Conservation (phyloP, 1,139 yeast species). For the Hansenula sp. region DNA sequence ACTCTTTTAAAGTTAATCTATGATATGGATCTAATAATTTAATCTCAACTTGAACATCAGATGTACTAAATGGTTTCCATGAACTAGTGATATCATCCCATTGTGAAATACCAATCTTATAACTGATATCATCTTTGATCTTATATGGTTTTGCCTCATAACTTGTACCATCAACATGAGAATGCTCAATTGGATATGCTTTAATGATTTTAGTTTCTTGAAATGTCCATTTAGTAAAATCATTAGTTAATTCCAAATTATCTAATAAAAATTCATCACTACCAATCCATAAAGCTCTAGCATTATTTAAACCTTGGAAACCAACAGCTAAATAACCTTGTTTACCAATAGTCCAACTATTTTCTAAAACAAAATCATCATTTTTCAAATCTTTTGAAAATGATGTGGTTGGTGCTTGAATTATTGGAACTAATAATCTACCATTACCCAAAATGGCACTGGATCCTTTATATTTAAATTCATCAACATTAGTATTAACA, state of each 20-base stretch:
- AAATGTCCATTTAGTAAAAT: slow-evolving; percentile 63
- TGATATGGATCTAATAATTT: slow-evolving; percentile 95
- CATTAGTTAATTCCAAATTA: slow-evolving; percentile 24
- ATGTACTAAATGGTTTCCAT: slow-evolving; percentile 66
- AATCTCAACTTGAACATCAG: slow-evolving; percentile 75
- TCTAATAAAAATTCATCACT: slow-evolving; percentile 47
- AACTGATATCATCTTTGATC: slow-evolving; percentile 63
- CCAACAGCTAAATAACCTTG: slow-evolving; percentile 79
- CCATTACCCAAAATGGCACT: slow-evolving; percentile 56
- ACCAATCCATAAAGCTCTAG: slow-evolving; percentile 83
- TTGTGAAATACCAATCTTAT: slow-evolving; percentile 63
- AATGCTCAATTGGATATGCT: slow-evolving; percentile 42
- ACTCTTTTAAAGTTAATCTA: slow-evolving; percentile 54
- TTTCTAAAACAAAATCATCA: slow-evolving; percentile 37
- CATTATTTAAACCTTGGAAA: slow-evolving; percentile 75
- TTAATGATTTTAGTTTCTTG: slow-evolving; percentile 64
- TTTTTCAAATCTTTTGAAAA: slow-evolving; percentile 39
- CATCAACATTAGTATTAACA: slow-evolving; percentile 9
- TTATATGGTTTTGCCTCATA: slow-evolving; percentile 54
- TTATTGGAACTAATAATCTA: slow-evolving; percentile 65
- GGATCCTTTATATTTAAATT: slow-evolving; percentile 38
- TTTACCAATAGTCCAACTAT: slow-evolving; percentile 78
- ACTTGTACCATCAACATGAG: slow-evolving; percentile 42
- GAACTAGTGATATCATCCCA: slow-evolving; percentile 51
- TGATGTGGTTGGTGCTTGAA: slow-evolving; percentile 66